Percentiles rank a stretch among this genome's conserved stretches.
phyloP scores from a whole-genome alignment of 2,329 filamentous ascomycete genomes.

The Scedosporium boydii region DNA sequence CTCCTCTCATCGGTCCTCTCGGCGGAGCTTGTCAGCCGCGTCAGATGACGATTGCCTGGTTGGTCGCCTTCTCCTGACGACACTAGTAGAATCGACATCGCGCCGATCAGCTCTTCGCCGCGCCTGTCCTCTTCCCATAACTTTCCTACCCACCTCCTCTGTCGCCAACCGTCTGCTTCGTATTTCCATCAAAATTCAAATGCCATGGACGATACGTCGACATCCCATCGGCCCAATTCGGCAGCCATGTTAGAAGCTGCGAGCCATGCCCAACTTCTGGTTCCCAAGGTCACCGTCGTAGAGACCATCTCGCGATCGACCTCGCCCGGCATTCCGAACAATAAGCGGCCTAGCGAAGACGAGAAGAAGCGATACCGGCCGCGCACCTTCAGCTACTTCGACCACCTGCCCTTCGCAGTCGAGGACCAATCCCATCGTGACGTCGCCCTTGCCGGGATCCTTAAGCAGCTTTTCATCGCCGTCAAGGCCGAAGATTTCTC shows the following conservation, averaged over 20 bases:
- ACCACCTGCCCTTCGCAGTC: constrained; percentile 78
- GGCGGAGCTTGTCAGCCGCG: neutral
- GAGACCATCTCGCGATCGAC: constrained; percentile 78
- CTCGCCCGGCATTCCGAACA: constrained; percentile 61
- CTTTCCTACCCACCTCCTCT: neutral
- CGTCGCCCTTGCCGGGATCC: constrained; percentile 71
- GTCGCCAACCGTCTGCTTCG: neutral
- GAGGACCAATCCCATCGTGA: constrained; percentile 74
- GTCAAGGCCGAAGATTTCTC: constrained; percentile 89
- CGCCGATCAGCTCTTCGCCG: neutral
- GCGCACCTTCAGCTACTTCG: constrained; percentile 87
- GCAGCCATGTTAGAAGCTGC: constrained; percentile 21
- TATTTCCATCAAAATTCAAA: neutral
- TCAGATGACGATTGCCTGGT: constrained; percentile 1
- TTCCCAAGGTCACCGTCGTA: constrained; percentile 31
- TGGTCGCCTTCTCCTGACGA: neutral
- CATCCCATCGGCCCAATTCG: constrained; percentile 21
- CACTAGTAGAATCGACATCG: neutral
- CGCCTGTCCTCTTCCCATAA: neutral
- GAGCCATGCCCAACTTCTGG: constrained; percentile 20
- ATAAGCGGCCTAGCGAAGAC: constrained; percentile 33
- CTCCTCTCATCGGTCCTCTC: neutral
- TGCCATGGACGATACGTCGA: constrained; percentile 29
- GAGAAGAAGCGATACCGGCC: constrained; percentile 64
- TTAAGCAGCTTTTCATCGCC: constrained; percentile 88